Evolutionary conservation across 2,329 filamentous ascomycete species (phyloP).

Genomic region (Harringtonia aguacate): DNA sequence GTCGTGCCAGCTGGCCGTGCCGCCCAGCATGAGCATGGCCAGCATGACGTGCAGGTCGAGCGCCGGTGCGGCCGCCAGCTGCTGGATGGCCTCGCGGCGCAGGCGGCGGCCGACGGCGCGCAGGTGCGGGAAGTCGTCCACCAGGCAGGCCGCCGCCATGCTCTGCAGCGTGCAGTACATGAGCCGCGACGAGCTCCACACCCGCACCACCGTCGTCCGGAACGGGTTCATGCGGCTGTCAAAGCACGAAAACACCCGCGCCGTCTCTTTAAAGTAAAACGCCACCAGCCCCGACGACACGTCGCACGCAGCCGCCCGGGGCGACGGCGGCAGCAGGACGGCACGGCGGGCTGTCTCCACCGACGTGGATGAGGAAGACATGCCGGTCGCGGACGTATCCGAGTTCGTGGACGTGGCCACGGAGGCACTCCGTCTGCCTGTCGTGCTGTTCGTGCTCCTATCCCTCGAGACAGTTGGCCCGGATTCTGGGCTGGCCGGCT

Average conservation of each 20-base stretch:
- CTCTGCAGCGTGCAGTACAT: slow-evolving; percentile 46
- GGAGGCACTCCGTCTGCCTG: too few species aligned
- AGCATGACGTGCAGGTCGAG: slow-evolving; percentile 38
- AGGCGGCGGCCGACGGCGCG: slow-evolving; percentile 36
- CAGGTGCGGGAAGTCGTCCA: slow-evolving; percentile 42
- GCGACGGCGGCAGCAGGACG: neutral
- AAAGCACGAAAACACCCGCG: slow-evolving; percentile 44
- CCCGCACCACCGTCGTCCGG: slow-evolving; percentile 33
- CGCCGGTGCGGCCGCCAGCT: slow-evolving; percentile 31
- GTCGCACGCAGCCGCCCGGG: slow-evolving; percentile 27
- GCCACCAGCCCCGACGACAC: slow-evolving; percentile 41
- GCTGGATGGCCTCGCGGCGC: slow-evolving; percentile 39
- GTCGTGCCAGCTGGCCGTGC: slow-evolving; percentile 44
- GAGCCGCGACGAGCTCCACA: slow-evolving; percentile 29
- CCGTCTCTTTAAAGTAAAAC: slow-evolving; percentile 48
- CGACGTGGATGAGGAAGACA: too few species aligned
- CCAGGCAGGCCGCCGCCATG: slow-evolving; percentile 45
- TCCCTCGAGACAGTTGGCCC: too few species aligned
- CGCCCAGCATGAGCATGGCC: slow-evolving; percentile 40
- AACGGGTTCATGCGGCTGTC: slow-evolving; percentile 46
- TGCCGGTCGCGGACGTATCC: too few species aligned
- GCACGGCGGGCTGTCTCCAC: too few species aligned
- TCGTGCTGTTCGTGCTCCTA: too few species aligned
- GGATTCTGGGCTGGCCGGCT: too few species aligned
- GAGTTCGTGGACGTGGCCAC: too few species aligned